These are phyloP conservation scores for Adansonia gregorii DNA, from an alignment of 441 rosid species.

Conservation along the genomic window DNA sequence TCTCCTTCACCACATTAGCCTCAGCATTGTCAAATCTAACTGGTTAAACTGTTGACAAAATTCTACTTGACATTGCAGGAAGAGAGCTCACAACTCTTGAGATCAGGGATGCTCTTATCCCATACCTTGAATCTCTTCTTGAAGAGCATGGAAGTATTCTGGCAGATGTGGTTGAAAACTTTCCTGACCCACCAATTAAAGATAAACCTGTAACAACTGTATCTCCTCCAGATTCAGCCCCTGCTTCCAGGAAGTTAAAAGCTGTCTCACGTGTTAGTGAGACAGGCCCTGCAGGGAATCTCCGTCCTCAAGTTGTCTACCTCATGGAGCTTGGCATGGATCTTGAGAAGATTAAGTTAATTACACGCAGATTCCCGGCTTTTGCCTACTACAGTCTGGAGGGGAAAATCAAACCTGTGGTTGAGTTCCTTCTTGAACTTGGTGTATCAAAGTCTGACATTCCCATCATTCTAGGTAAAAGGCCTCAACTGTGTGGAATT, in stretches of 20 bases:
- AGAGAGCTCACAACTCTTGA: slow-evolving; percentile 79
- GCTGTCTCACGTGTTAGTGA: slow-evolving; percentile 64
- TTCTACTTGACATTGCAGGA: slow-evolving; percentile 45
- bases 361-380: slow-evolving; percentile 60
- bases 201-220: slow-evolving; percentile 36
- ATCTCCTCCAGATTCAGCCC: slow-evolving; percentile 33
- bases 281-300: slow-evolving; percentile 51
- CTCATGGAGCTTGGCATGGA: slow-evolving; percentile 72
- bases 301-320: slow-evolving; percentile 63
- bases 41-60: slow-evolving; percentile 19
- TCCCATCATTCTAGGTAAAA: slow-evolving; percentile 54
- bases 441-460: slow-evolving; percentile 67
- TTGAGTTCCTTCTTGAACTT: slow-evolving; percentile 71
- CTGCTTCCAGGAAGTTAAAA: slow-evolving; percentile 47
- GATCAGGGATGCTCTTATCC: slow-evolving; percentile 70
- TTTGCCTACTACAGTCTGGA: slow-evolving; percentile 74
- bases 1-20: not conserved
- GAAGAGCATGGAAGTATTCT: slow-evolving; percentile 57
- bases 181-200: slow-evolving; percentile 55
- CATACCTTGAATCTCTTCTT: slow-evolving; percentile 66
- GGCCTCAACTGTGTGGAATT: slow-evolving; percentile 77
- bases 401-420: slow-evolving; percentile 71
- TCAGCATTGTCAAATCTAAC: slow-evolving; percentile 5
- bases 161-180: slow-evolving; percentile 59
- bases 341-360: slow-evolving; percentile 70